Base-by-base conservation (phyloP, 371 early-diverging fungal species). In the Apophysomyces variabilis region DNA sequence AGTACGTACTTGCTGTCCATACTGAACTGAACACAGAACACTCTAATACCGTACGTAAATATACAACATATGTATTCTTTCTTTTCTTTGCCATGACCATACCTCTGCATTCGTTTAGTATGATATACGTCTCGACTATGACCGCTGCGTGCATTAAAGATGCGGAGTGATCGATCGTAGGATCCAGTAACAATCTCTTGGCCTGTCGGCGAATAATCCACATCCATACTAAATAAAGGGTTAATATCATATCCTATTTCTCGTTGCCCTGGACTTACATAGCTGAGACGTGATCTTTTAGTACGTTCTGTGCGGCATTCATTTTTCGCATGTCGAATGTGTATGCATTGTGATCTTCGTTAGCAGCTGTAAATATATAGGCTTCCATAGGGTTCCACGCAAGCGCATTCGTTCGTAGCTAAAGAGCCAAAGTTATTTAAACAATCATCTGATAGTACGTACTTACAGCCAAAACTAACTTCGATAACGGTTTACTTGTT, bases 371-470 rank as follows among this genome's bases (percentile, higher is more conserved):
- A 79, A 99, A 98, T 64, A 89, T 93, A 73, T 89, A 94, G 0
- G 99, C 95, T 76, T 96, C 97, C 92, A 96, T 94, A 3, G 99
- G 99, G 74, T 99, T 99, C 98, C 99, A 99, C 14, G 94, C 87
- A 61, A 99, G 88, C 11, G 96, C 94, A 74, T 99, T 99, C 26
- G 96, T 90, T 66, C 89, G 88, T 80, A 96, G 82, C 61, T 84
- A 74, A 35, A 64, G 14, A 57, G 58, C 39, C 62, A 67, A 9
- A 68, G 70, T 45, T 38, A 50, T 18, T 21, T 14, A 1, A 57
- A 41, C 16, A 50, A 47, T 8, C 46, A 58, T 5, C 8, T 43
- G 13, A 1, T 6, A 7, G 5, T 21, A 4, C 11, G 18, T 11
- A 63, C 66, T 63, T 45, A 84, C 70, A 57, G 87, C 73, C 89